Evolutionary conservation across 495 filamentous ascomycete species (phyloP).

Genomic region (Podospora conica): DNA sequence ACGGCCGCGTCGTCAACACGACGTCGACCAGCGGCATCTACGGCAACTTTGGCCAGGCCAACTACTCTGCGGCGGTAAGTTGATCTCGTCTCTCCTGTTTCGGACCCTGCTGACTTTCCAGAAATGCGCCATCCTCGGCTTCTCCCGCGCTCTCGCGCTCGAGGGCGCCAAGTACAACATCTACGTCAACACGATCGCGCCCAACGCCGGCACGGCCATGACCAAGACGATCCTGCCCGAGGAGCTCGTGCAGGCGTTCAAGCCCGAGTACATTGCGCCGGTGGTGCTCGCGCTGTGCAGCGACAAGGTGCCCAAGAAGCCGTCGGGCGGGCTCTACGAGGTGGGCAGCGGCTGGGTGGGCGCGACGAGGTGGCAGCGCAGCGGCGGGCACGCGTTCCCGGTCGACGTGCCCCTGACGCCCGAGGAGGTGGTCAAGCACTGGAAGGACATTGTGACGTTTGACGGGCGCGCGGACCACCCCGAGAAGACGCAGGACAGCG

Average conservation of each 20-base stretch:
- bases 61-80: slow-evolving; percentile 86
- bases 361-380: slow-evolving; percentile 89
- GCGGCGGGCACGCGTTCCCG: slow-evolving; percentile 87
- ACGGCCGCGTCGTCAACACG: slow-evolving; percentile 93
- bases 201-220: slow-evolving; percentile 95
- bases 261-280: slow-evolving; percentile 97
- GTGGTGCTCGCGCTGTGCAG: slow-evolving; percentile 82
- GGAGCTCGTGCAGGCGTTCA: slow-evolving; percentile 98
- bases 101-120: slow-evolving; percentile 25
- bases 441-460: slow-evolving; percentile 77
- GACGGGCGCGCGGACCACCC: slow-evolving; percentile 89
- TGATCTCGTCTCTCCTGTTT: not conserved
- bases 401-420: slow-evolving; percentile 81
- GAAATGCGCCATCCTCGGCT: slow-evolving; percentile 92
- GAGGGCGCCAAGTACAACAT: slow-evolving; percentile 99
- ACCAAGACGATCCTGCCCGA: slow-evolving; percentile 92
- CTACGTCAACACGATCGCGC: slow-evolving; percentile 95
- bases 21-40: slow-evolving; percentile 96
- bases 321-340: slow-evolving; percentile 90
- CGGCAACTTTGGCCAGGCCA: slow-evolving; percentile 97
- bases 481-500: slow-evolving; percentile 64
- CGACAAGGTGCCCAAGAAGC: slow-evolving; percentile 76
- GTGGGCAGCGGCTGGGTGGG: slow-evolving; percentile 93
- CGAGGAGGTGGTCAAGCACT: slow-evolving; percentile 73
- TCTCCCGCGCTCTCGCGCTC: slow-evolving; percentile 85